Percentiles rank a stretch among this genome's conserved stretches.
phyloP scores from a whole-genome alignment of 306 rosid genomes.

The Sechiopsis laciniata region DNA sequence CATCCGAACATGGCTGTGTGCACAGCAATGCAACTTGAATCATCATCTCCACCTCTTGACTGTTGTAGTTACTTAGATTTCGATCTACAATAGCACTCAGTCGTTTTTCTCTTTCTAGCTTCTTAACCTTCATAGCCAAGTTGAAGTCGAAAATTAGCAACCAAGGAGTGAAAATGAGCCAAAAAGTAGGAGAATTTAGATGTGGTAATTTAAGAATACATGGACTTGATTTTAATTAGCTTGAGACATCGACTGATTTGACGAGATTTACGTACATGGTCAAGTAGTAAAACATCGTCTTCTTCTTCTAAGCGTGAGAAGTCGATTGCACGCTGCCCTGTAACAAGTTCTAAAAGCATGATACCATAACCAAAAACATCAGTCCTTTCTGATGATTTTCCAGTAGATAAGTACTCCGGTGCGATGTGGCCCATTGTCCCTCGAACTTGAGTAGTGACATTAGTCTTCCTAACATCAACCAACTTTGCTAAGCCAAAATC shows the following conservation, averaged over 20 bases:
- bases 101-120: conserved; percentile 80
- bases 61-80: conserved; percentile 58
- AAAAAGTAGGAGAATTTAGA: neutral
- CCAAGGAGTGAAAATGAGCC: conserved; percentile 17
- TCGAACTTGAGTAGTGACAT: conserved; percentile 96
- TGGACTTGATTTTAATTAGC: neutral
- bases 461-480: conserved; percentile 89
- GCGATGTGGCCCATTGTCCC: conserved; percentile 99
- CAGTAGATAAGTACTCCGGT: conserved; percentile 95
- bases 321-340: conserved; percentile 95
- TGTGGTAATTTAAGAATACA: neutral
- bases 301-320: conserved; percentile 96
- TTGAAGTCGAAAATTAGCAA: conserved; percentile 11
- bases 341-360: conserved; percentile 91
- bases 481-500: conserved; percentile 98
- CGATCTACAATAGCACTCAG: conserved; percentile 71
- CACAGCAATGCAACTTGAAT: conserved; percentile 89
- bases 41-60: conserved; percentile 88
- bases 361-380: conserved; percentile 98
- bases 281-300: conserved; percentile 86
- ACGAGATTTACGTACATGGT: conserved; percentile 62
- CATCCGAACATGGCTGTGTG: conserved; percentile 91
- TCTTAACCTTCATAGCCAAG: conserved; percentile 57
- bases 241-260: neutral
- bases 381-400: conserved; percentile 95